Conservation (phyloP, 2,329 filamentous ascomycete genomes). For the Fusarium tanahbumbuense region DNA sequence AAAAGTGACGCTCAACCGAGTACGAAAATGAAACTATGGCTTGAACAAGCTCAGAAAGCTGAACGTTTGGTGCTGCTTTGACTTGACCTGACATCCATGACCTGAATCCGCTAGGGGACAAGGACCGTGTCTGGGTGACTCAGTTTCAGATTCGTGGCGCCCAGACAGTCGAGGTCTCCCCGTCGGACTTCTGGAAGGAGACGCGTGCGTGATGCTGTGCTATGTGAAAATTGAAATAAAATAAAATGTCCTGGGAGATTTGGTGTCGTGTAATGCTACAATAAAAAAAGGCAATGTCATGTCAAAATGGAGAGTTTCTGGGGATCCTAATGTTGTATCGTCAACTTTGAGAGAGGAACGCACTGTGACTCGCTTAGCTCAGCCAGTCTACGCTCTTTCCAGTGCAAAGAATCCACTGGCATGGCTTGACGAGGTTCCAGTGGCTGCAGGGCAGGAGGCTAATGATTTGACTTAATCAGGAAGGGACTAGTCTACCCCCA, state of each 20-base stretch:
- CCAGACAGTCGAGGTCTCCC: constrained; percentile 27
- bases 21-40: constrained; percentile 16
- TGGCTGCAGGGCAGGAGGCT: constrained; percentile 36
- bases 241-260: constrained; percentile 22
- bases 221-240: constrained; percentile 8
- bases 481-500: constrained; percentile 1
- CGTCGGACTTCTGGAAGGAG: constrained; percentile 2
- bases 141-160: constrained; percentile 39
- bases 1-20: background rate
- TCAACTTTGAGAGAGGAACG: background rate
- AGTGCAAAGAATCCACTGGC: constrained; percentile 24
- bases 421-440: constrained; percentile 30
- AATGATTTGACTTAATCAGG: constrained; percentile 9
- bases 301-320: background rate
- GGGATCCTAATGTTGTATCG: background rate
- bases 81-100: background rate
- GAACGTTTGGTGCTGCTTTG: constrained; percentile 4
- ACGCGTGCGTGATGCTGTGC: constrained; percentile 29
- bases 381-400: constrained; percentile 31
- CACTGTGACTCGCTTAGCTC: constrained; percentile 42
- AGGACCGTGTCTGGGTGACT: constrained; percentile 35
- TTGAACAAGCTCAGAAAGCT: constrained; percentile 3
- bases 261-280: constrained; percentile 30
- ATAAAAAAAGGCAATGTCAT: background rate
- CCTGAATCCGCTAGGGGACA: constrained; percentile 10